Evolutionary conservation across 805 yeast species (phyloP), one percentile per base, ranked within the genome.

Genomic region (Suhomyces sp.): DNA sequence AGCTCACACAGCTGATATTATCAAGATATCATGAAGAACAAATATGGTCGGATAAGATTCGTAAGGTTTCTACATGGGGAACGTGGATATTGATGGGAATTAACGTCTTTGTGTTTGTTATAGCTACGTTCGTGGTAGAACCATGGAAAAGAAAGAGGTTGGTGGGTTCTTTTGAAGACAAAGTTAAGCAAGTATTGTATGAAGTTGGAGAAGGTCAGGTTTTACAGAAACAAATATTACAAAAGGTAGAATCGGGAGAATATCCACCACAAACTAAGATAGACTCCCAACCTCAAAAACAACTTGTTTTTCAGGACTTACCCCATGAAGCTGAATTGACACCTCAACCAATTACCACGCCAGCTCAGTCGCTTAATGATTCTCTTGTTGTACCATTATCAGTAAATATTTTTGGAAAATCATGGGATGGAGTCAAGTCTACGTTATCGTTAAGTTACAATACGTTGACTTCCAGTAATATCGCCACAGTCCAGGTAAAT

Each of bases 31-130:
- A 91, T 44, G 98, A 93, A 56, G 99, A 93, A 53, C 98, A 93
- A 59, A 79, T 93, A 6, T 93, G 98, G 98, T 87, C 96, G 2
- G 98, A 93, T 61, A 90, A 90, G 59, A 93, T 93, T 40, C 70
- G 98, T 42, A 76, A 90, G 46, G 88, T 95, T 4, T 86, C 96
- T 5, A 90, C 98, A 0, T 93, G 96, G 95, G 98, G 98, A 2
- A 93, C 99, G 0, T 79, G 93, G 72, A 65, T 81, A 4, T 69
- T 93, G 27, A 88, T 90, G 95, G 93, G 88, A 1, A 74, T 88
- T 44, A 93, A 93, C 63, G 72, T 91, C 17, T 33, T 84, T 6
- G 58, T 95, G 18, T 88, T 93, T 45, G 52, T 88, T 3, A 67
- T 85, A 5, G 93, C 95, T 12, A 96, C 95, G 46, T 66, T 93